A percentile compares a stretch with the other conserved stretches of the same genome.
Conservation (phyloP, 2,329 filamentous ascomycete genomes). For the Huntiella savannae region DNA sequence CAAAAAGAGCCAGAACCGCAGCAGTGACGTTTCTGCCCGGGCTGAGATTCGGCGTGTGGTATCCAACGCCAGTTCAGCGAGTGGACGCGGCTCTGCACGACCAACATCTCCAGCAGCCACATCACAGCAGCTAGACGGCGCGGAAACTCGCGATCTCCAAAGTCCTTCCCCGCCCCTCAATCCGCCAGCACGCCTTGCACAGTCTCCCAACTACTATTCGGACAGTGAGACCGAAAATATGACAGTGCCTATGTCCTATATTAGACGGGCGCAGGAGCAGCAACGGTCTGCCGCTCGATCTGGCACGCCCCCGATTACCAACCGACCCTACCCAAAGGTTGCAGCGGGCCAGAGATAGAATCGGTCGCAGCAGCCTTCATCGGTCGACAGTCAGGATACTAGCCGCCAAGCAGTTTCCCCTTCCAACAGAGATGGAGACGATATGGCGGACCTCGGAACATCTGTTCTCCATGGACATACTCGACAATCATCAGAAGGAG, state of each 20-base stretch:
- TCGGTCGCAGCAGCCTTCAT: slow-evolving; percentile 7
- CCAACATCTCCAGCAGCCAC: too few species aligned
- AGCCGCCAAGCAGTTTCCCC: not conserved
- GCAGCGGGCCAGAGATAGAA: slow-evolving; percentile 11
- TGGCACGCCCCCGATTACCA: not conserved
- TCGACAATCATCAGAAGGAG: too few species aligned
- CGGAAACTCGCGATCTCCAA: too few species aligned
- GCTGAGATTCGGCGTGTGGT: not conserved
- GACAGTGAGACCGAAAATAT: not conserved
- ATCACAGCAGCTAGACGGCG: too few species aligned
- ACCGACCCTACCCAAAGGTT: slow-evolving; percentile 4
- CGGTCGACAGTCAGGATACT: not conserved
- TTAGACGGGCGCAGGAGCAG: slow-evolving; percentile 1
- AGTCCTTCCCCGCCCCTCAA: too few species aligned
- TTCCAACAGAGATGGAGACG: not conserved
- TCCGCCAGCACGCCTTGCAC: not conserved
- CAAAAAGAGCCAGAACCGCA: too few species aligned
- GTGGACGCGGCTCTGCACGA: not conserved
- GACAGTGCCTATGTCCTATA: slow-evolving; percentile 7
- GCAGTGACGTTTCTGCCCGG: too few species aligned
- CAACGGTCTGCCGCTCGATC: not conserved
- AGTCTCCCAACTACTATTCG: not conserved
- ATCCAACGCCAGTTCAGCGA: not conserved
- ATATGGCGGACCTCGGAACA: not conserved
- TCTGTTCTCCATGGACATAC: not conserved